Evolutionary conservation across 2,329 filamentous ascomycete genomes (phyloP).

Genomic region (Beauveria bassiana): DNA sequence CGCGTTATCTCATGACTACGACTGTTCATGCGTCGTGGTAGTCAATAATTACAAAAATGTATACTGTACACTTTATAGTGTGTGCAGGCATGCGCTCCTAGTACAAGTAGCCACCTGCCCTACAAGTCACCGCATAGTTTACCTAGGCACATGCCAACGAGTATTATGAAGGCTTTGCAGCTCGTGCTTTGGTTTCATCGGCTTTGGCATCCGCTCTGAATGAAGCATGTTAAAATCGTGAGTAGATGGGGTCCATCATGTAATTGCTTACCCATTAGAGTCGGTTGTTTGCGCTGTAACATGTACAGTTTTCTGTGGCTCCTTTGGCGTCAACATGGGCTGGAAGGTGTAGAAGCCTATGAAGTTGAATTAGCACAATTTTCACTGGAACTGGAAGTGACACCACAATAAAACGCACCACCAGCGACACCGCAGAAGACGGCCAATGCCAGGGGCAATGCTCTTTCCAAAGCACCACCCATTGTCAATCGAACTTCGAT

Average conservation of each 20-base stretch:
- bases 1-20: not conserved
- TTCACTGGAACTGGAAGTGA: not conserved
- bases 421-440: conserved; percentile 30
- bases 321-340: conserved; percentile 23
- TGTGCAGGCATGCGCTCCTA: not conserved
- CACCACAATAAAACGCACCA: conserved; percentile 20
- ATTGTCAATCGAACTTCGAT: not conserved
- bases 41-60: not conserved
- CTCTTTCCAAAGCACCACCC: conserved; percentile 26
- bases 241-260: not conserved
- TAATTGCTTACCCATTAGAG: not conserved
- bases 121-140: too few species aligned
- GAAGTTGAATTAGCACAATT: not conserved
- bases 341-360: conserved; percentile 31
- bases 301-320: not conserved
- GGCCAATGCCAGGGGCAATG: conserved; percentile 27
- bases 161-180: not conserved
- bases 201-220: not conserved
- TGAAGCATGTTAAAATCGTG: not conserved
- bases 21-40: not conserved
- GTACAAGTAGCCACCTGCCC: too few species aligned
- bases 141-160: too few species aligned
- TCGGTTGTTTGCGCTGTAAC: not conserved
- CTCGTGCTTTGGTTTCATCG: not conserved
- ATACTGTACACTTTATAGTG: not conserved